Evolutionary conservation across 2,329 filamentous ascomycete species (phyloP).

Genomic region (Fusarium goolgardi): DNA sequence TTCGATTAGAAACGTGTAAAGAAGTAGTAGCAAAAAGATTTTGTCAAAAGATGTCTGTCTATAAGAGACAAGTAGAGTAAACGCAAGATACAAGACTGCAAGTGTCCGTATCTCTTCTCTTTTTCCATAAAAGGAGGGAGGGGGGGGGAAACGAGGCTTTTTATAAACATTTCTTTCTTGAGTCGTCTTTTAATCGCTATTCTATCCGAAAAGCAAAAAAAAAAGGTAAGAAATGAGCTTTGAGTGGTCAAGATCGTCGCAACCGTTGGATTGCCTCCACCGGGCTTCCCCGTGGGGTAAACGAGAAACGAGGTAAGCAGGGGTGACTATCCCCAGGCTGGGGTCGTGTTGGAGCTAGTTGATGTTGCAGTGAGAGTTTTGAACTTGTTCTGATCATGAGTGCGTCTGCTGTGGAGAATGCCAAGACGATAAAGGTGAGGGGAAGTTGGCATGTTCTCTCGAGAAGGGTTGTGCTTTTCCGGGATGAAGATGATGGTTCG

Average conservation of each 20-base stretch:
- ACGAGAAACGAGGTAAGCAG: constrained; percentile 11
- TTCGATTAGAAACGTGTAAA: constrained; percentile 30
- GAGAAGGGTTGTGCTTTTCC: constrained; percentile 8
- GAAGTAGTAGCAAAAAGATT: background rate
- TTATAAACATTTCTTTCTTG: constrained; percentile 5
- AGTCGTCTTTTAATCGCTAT: background rate
- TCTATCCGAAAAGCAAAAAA: background rate
- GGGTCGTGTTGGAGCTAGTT: constrained; percentile 3
- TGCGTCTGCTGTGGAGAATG: constrained; percentile 27
- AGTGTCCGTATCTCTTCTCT: constrained; percentile 5
- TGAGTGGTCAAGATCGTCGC: constrained; percentile 20
- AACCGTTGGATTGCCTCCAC: constrained; percentile 27
- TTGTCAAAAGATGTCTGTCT: background rate
- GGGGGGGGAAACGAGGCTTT: constrained; percentile 17
- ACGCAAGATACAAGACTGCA: constrained; percentile 10
- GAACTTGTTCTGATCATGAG: constrained; percentile 28
- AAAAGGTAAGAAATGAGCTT: background rate
- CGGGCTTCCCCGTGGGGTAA: constrained; percentile 41
- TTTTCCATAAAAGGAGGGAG: too few relatives aligned
- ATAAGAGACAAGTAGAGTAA: background rate
- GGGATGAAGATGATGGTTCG: background rate
- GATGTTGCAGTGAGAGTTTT: background rate
- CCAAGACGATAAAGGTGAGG: constrained; percentile 27
- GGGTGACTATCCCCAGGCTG: constrained; percentile 8
- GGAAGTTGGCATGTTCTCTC: constrained; percentile 1